Evolutionary conservation across 352 stramenopile genomes (phyloP), one percentile per base, ranked within the genome.

Genomic region (Plasmopara muralis): DNA sequence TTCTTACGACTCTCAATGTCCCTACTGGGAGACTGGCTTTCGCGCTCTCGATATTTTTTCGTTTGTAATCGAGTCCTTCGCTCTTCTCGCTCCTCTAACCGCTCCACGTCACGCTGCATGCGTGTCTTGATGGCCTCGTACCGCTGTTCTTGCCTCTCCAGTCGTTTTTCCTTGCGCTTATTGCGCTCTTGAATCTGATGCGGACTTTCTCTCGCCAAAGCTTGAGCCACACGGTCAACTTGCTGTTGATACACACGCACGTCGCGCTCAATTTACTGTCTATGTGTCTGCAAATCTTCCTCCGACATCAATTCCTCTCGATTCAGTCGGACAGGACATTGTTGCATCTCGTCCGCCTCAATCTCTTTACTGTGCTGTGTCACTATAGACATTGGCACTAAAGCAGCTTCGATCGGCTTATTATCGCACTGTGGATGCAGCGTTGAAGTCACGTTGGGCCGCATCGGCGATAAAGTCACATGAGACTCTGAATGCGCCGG

Each of bases 181-280:
- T 57, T 63, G 14, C 77, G 78, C 49, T 74, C 72, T 35, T 76
- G 59, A 33, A 75, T 65, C 39, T 92, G 82, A 53, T 88, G 82
- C 10, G 72, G 68, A 7, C 78, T 92, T 45, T 83, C 54, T 0
- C 78, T 75, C 14, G 72, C 72, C 12, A 92, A 52, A 14, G 72
- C 82, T 16, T 77, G 62, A 12, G 72, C 82, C n/a, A 92, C 48
- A 52, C 85, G 74, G 47, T 84, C 51, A 29, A 85, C 65, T 14
- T 72, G 70, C 20, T 71, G 48, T 47, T 75, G 50, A 39, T 79
- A 87, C 6, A 47, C 55, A 4, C 51, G 53, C 40, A 87, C 50
- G 33, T 88, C 62, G 2, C 48, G 54, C 29, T 81, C 56, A 18
- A 87, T 63, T 25, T 68, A 41, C 7, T 57, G 60, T 29, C 55